Conservation (phyloP, 2,329 filamentous ascomycete species). For the Trichoderma sp. region DNA sequence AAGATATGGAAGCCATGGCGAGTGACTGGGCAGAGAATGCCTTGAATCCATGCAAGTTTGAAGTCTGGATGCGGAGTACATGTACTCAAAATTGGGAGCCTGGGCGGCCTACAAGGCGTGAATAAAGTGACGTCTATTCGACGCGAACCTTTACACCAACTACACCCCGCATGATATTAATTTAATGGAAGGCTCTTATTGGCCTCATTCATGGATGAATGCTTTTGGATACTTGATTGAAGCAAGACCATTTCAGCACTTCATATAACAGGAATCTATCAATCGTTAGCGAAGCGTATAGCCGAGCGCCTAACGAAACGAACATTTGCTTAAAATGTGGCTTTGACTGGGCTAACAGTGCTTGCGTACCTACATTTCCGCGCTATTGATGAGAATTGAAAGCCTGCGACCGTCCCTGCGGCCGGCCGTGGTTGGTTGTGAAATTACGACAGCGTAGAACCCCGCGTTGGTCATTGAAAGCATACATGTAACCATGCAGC, state of each 20-base stretch:
- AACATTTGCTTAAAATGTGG: not conserved
- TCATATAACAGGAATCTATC: not conserved
- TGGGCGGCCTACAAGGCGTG: not conserved
- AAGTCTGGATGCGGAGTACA: not conserved
- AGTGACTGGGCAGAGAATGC: not conserved
- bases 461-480: not conserved
- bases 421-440: not conserved
- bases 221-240: not conserved
- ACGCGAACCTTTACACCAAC: too few species aligned
- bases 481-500: not conserved
- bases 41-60: not conserved
- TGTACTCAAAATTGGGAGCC: not conserved
- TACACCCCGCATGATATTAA: not conserved
- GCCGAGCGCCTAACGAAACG: not conserved
- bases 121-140: not conserved
- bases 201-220: not conserved
- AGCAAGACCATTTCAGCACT: not conserved
- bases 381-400: not conserved
- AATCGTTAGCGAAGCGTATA: not conserved
- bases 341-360: not conserved
- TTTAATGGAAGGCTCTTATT: not conserved
- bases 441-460: too few species aligned
- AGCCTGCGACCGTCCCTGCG: not conserved
- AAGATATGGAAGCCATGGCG: not conserved
- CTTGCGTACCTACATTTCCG: not conserved